Evolutionary conservation across 768 basidiomycete genomes (phyloP).

Genomic region (Sporobolomyces roseus): DNA sequence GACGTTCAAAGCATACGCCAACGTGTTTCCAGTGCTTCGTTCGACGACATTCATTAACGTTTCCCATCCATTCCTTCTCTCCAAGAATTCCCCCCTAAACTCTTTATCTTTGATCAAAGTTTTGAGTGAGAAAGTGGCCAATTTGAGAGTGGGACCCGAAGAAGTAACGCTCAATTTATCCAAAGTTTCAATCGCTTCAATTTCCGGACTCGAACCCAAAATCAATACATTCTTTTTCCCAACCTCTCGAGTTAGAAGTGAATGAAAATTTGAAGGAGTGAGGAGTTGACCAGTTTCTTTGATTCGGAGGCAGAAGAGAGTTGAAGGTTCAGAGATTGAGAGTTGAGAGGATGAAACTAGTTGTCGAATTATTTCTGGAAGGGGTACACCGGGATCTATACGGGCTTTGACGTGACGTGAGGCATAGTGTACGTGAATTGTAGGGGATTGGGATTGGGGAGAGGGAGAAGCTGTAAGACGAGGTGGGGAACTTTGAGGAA

Average conservation of each 20-base stretch:
- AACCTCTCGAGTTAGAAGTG: constrained; percentile 58
- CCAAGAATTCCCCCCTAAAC: constrained; percentile 72
- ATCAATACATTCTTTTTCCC: constrained; percentile 7
- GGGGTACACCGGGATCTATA: constrained; percentile 32
- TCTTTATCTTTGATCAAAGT: constrained; percentile 61
- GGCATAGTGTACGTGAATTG: constrained; percentile 23
- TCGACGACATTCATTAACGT: constrained; percentile 69
- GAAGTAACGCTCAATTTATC: constrained; percentile 61
- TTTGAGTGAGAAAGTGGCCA: constrained; percentile 72
- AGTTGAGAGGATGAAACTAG: constrained; percentile 49
- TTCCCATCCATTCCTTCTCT: constrained; percentile 62
- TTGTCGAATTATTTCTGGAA: constrained; percentile 32
- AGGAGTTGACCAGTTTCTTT: constrained; percentile 73
- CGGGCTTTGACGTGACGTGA: constrained; percentile 22
- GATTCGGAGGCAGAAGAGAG: constrained; percentile 72
- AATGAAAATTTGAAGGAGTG: constrained; percentile 78
- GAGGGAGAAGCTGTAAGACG: background rate
- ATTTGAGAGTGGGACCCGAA: constrained; percentile 60
- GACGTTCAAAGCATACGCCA: constrained; percentile 78
- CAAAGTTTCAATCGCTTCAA: constrained; percentile 72
- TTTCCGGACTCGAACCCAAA: constrained; percentile 53
- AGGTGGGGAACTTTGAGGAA: background rate
- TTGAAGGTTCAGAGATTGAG: constrained; percentile 68
- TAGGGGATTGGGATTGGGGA: constrained; percentile 1
- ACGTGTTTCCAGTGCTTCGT: constrained; percentile 68